Percentiles rank a stretch among this genome's conserved stretches.
Conservation (phyloP, 768 basidiomycete genomes). For the Lactarius sp. region DNA sequence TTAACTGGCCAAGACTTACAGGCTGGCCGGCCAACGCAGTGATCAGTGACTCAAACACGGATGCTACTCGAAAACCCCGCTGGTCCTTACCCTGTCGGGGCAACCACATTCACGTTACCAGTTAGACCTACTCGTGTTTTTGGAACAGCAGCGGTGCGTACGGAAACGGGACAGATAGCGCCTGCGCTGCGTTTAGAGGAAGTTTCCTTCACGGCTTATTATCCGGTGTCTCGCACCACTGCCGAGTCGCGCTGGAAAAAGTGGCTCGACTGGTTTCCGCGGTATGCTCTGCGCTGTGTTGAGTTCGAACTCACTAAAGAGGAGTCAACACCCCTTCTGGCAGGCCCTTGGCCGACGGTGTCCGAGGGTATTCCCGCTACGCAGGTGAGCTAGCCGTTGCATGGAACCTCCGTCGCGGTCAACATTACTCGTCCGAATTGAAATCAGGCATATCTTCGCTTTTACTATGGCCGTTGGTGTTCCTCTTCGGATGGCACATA, state of each 20-base stretch:
- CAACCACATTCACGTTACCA: slow-evolving; percentile 15
- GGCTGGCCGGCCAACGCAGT: too few relatives aligned
- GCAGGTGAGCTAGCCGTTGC: slow-evolving; percentile 4
- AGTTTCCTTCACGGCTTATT: slow-evolving; percentile 21
- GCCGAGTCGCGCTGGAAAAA: neutral
- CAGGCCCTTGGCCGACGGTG: slow-evolving; percentile 14
- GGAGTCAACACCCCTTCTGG: neutral
- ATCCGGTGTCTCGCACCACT: slow-evolving; percentile 1
- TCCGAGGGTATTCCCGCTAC: slow-evolving; percentile 20
- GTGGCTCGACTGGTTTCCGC: slow-evolving; percentile 18
- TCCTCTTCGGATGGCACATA: slow-evolving; percentile 15
- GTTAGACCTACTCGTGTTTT: slow-evolving; percentile 7
- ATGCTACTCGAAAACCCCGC: slow-evolving; percentile 11
- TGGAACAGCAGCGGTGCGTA: slow-evolving; percentile 5
- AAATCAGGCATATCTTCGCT: slow-evolving; percentile 5
- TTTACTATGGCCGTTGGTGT: slow-evolving; percentile 18
- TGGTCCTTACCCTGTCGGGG: slow-evolving; percentile 21
- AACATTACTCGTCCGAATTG: neutral
- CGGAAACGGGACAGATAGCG: neutral
- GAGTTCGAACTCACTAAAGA: neutral
- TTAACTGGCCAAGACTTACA: too few relatives aligned
- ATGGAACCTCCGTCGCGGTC: neutral
- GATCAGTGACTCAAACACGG: neutral
- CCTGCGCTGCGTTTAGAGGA: slow-evolving; percentile 18
- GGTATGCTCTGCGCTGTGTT: slow-evolving; percentile 2